Evolutionary conservation across 192 early-diverging fungal species (phyloP), one percentile per base, ranked within the genome.

Genomic region (Lunasporangiospora selenospora): DNA sequence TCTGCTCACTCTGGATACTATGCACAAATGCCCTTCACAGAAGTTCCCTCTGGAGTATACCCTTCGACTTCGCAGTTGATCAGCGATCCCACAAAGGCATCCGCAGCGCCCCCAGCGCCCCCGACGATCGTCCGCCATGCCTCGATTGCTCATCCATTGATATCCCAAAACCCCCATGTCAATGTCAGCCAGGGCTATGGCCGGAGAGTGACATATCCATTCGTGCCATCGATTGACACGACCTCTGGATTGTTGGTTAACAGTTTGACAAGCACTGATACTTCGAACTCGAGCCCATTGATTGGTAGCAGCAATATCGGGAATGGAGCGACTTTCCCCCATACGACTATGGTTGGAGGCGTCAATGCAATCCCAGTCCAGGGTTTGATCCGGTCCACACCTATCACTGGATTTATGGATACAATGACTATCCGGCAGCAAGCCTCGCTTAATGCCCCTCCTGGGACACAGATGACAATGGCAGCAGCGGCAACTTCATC

Each of bases 151-250:
- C 58, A 60, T 33, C 4, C 29, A 18, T 62, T 62, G 52, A 40
- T 71, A 16, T 21, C 59, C 5, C 40, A 62, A 46, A 58, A 58
- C 32, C 33, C 66, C 10, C 59, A 33, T 23, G 10, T 32, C 43
- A 46, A 18, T 46, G 34, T 65, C 37, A 49, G 39, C 27, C 54
- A 49, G 13, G 10, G 44, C 15, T 73, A 71, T 36, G 53, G 58
- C 38, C 53, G 69, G 12, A 59, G 69, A 18, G 58, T 73, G 15
- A 73, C 69, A 3, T 62, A 73, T n/a, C 69, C 69, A 36, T 63
- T 73, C 29, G 69, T 73, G 33, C 69, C 69, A 1, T 63, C 69
- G 9, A 73, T 73, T 33, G 69, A 73, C 23, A 73, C 69, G 0
- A 73, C 60, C 52, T 58, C 69, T 4, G 55, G 60, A 4, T 24